Percentiles rank a stretch among this genome's conserved stretches.
Evolutionary conservation across 495 filamentous ascomycete species (phyloP).

Genomic region (Hypoxylon trugodes): DNA sequence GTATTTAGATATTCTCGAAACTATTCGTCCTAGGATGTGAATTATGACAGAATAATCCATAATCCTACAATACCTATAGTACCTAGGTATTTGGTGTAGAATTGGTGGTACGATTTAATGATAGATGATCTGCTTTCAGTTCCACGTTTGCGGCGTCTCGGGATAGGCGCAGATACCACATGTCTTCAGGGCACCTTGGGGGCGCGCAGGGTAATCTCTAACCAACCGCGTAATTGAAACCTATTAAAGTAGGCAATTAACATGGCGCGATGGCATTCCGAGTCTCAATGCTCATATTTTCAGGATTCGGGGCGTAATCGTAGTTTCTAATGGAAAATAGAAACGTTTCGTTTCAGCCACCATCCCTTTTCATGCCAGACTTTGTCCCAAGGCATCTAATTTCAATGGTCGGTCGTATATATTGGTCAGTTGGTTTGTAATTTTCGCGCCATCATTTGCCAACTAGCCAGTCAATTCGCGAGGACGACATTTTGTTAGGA

Average conservation of each 20-base stretch:
- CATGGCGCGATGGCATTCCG: constrained; percentile 14
- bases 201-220: background rate
- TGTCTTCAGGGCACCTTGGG: background rate
- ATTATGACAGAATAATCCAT: background rate
- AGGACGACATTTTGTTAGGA: constrained; percentile 6
- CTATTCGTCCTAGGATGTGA: constrained; percentile 1
- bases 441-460: constrained; percentile 6
- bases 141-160: no score
- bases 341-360: constrained; percentile 40
- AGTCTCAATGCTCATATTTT: constrained; percentile 4
- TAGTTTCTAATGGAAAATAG: background rate
- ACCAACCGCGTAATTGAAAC: background rate
- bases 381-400: constrained; percentile 28
- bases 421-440: constrained; percentile 14
- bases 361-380: constrained; percentile 12
- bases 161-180: background rate
- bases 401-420: constrained; percentile 5
- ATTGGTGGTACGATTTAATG: no score
- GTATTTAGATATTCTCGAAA: background rate
- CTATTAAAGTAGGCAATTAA: background rate
- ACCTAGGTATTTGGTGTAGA: no score
- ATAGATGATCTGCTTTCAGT: no score
- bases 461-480: constrained; percentile 17
- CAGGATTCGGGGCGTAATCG: constrained; percentile 10
- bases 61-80: no score